Evolutionary conservation across 495 filamentous ascomycete species (phyloP).

Genomic region (Penicillium pulvis): DNA sequence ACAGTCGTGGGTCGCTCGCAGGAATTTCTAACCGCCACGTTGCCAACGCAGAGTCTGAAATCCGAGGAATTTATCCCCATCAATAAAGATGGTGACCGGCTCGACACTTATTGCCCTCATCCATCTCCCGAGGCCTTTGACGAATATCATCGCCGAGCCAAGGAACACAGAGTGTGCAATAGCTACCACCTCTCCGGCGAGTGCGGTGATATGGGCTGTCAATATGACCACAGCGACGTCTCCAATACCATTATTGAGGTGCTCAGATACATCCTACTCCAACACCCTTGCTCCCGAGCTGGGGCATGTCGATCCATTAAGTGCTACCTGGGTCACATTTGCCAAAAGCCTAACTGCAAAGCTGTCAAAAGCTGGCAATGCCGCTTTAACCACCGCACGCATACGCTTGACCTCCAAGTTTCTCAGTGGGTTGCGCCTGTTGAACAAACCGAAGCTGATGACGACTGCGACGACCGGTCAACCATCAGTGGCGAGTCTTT

Average conservation of each 20-base stretch:
- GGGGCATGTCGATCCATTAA: slow-evolving; percentile 40
- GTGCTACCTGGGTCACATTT: slow-evolving; percentile 50
- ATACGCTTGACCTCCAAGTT: slow-evolving; percentile 34
- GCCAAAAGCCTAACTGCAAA: slow-evolving; percentile 44
- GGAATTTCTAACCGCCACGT: slow-evolving; percentile 26
- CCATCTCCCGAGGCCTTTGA: slow-evolving; percentile 33
- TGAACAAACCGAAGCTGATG: slow-evolving; percentile 17
- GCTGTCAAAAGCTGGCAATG: slow-evolving; percentile 38
- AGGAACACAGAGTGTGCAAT: slow-evolving; percentile 45
- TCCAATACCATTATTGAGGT: slow-evolving; percentile 33
- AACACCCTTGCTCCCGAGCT: slow-evolving; percentile 37
- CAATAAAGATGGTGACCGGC: slow-evolving; percentile 45
- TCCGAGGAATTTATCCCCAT: slow-evolving; percentile 41
- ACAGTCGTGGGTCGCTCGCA: slow-evolving; percentile 25
- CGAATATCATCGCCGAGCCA: slow-evolving; percentile 34
- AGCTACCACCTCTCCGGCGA: slow-evolving; percentile 43
- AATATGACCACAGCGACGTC: slow-evolving; percentile 42
- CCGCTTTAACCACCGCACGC: slow-evolving; percentile 35
- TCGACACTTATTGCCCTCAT: slow-evolving; percentile 40
- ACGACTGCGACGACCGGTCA: slow-evolving; percentile 20
- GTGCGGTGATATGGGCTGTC: slow-evolving; percentile 40
- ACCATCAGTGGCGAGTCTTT: slow-evolving; percentile 28
- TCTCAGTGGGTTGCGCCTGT: slow-evolving; percentile 32
- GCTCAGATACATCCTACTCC: slow-evolving; percentile 42
- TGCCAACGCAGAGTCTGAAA: slow-evolving; percentile 28